Evolutionary conservation across 192 early-diverging fungal genomes (phyloP), one percentile per base, ranked within the genome.

Genomic region (Gamsiella multidivaricata): DNA sequence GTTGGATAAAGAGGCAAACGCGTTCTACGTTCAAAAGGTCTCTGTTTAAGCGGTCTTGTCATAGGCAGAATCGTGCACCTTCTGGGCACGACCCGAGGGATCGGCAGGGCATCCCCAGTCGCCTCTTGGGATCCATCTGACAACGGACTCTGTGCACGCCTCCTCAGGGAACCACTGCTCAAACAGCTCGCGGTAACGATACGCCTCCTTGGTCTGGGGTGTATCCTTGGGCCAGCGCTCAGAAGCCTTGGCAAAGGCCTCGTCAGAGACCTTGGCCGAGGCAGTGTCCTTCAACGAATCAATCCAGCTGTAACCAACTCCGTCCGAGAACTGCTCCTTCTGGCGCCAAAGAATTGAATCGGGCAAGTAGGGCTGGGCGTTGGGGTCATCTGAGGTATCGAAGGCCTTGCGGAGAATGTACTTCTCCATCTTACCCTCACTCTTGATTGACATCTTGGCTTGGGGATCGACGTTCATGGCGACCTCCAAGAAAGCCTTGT

Each of bases 41-140:
- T 46, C 17, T 46, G n/a, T 28, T 37, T 57, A 67, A 36, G 51
- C 60, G 22, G 23, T 37, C 65, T 69, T 74, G 15, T 81, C 66
- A 69, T 94, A 95, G 7, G 94, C 90, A 56, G 86, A 68, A 22
- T 87, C 86, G 72, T 99, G 97, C 33, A 88, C 92, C 81, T 91
- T 93, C 84, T 99, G 97, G 8, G 97, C 97, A 81, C 97, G 92
- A 72, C 97, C 97, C 49, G 94, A 95, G 41, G 97, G 97, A 81
- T 99, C 97, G 69, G 95, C 93, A 76, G 94, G 87, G 85, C 97
- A 99, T 49, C 97, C 97, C 97, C 97, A 99, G 81, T 99, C 97
- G 47, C 87, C 91, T 79, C 95, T 87, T 34, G 97, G 97, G 52
- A 98, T 93, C 97, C 97, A 99, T 51, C 96, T 80, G 8, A 97